Percentiles rank a stretch among this genome's conserved stretches.
Evolutionary conservation across 768 basidiomycete species (phyloP).

Genomic region (Mycena haematopus): DNA sequence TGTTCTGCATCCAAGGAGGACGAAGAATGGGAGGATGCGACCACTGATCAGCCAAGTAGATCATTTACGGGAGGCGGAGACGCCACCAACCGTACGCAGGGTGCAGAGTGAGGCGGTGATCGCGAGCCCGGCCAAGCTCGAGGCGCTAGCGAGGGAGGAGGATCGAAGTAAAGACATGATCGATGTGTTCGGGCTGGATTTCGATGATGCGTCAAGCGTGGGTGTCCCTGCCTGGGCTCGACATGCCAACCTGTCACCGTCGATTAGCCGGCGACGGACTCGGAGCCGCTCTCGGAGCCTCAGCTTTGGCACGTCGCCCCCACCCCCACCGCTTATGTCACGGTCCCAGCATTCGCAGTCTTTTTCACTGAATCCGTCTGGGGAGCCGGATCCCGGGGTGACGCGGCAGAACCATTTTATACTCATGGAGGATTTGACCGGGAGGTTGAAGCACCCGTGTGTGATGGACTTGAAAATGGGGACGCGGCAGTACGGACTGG

Average conservation of each 20-base stretch:
- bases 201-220: conserved; percentile 30
- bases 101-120: conserved; percentile 69
- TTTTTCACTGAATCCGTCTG: conserved; percentile 34
- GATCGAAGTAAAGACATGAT: conserved; percentile 41
- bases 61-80: conserved; percentile 45
- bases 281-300: conserved; percentile 53
- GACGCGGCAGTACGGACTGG: conserved; percentile 98
- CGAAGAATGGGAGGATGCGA: conserved; percentile 40
- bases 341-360: conserved; percentile 16
- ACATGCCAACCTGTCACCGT: conserved; percentile 37
- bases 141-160: conserved; percentile 43
- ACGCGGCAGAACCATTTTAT: conserved; percentile 97
- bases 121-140: conserved; percentile 41
- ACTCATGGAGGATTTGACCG: conserved; percentile 98
- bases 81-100: conserved; percentile 54
- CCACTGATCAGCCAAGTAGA: conserved; percentile 52
- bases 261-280: conserved; percentile 48
- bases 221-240: not conserved
- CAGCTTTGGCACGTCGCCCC: conserved; percentile 33
- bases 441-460: conserved; percentile 87
- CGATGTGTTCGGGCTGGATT: conserved; percentile 53
- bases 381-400: conserved; percentile 52
- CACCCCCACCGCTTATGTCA: conserved; percentile 31
- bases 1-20: conserved; percentile 27
- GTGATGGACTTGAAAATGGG: conserved; percentile 99